These are phyloP conservation scores for Peronospora belbahrii DNA, from an alignment of 352 stramenopile genomes.

Conservation along the genomic window DNA sequence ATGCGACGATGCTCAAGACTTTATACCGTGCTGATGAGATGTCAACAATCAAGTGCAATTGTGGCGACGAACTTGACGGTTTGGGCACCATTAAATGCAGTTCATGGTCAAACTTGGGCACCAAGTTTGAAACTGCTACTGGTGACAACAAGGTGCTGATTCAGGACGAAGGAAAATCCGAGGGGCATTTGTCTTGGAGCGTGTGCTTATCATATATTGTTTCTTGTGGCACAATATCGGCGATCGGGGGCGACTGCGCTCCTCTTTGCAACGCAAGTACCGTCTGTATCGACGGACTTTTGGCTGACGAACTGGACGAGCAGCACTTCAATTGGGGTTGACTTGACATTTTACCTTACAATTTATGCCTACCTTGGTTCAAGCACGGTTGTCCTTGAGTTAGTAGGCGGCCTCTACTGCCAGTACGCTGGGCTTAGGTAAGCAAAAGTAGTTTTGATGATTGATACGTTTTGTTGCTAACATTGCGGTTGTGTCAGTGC, in stretches of 20 bases:
- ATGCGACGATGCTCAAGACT: conserved; percentile 35
- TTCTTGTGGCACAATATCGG: conserved; percentile 35
- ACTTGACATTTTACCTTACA: conserved; percentile 40
- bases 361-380: conserved; percentile 55
- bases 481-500: conserved; percentile 28
- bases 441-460: background rate
- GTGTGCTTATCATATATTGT: conserved; percentile 45
- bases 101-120: conserved; percentile 7
- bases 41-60: background rate
- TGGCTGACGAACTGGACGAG: conserved; percentile 60
- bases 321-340: conserved; percentile 9
- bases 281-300: conserved; percentile 50
- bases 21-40: conserved; percentile 14
- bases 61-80: background rate
- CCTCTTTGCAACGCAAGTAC: conserved; percentile 39
- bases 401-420: conserved; percentile 38
- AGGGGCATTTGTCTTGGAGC: conserved; percentile 29
- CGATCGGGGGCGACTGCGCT: conserved; percentile 27
- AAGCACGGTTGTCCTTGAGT: conserved; percentile 41
- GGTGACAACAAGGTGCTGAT: conserved; percentile 21
- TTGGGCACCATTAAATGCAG: conserved; percentile 4
- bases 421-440: conserved; percentile 52
- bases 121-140: background rate
- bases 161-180: conserved; percentile 38
- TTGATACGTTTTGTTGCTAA: background rate